Percentiles rank a stretch among this genome's conserved stretches.
phyloP scores from a whole-genome alignment of 805 yeast genomes.

The Candida fluviatilis region DNA sequence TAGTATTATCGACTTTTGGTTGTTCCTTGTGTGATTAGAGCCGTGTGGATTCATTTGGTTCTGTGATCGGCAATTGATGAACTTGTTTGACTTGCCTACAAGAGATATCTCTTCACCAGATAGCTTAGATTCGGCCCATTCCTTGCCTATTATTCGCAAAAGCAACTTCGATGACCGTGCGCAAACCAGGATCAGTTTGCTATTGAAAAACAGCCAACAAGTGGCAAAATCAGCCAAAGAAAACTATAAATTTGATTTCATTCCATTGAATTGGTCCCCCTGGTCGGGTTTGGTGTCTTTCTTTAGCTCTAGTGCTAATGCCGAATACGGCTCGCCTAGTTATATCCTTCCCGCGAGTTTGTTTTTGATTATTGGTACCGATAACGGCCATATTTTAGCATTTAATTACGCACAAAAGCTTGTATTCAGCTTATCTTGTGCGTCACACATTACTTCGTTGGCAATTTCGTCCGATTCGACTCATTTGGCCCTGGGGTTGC shows the following conservation, averaged over 20 bases:
- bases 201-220: too few relatives aligned
- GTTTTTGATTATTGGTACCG: slow-evolving; percentile 64
- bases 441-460: slow-evolving; percentile 44
- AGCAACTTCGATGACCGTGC: slow-evolving; percentile 37
- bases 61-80: too few relatives aligned
- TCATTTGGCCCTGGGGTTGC: slow-evolving; percentile 64
- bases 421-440: slow-evolving; percentile 36
- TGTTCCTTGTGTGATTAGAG: too few relatives aligned
- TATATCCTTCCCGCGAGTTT: slow-evolving; percentile 23
- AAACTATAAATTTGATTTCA: background rate
- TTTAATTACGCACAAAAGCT: slow-evolving; percentile 68
- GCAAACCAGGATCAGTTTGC: slow-evolving; percentile 23
- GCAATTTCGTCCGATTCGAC: slow-evolving; percentile 67
- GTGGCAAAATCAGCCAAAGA: slow-evolving; percentile 8
- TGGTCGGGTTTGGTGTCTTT: background rate
- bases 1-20: too few relatives aligned
- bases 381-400: slow-evolving; percentile 57
- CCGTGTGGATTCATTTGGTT: too few relatives aligned
- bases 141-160: slow-evolving; percentile 11
- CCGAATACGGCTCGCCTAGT: slow-evolving; percentile 18
- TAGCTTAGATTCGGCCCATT: slow-evolving; percentile 2
- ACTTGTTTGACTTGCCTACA: slow-evolving; percentile 8
- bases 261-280: background rate
- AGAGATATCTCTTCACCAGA: slow-evolving; percentile 5
- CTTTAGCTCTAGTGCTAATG: slow-evolving; percentile 1